These are phyloP conservation scores for Fraxinus anomala DNA, from an alignment of 257 asterid genomes.

Conservation along the genomic window DNA sequence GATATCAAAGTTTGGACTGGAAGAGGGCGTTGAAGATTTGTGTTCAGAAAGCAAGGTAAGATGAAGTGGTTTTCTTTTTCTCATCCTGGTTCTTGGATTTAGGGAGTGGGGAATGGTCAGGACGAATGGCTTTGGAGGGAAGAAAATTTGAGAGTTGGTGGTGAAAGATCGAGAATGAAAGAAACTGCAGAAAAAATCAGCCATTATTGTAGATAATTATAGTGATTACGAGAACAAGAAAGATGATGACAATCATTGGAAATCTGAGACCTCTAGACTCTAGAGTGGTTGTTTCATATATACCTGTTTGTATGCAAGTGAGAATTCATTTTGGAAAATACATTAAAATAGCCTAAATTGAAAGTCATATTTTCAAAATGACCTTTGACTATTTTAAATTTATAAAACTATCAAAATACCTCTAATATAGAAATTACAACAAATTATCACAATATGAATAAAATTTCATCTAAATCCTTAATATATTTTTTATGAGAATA, in stretches of 20 bases:
- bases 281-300: neutral
- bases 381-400: too few relatives aligned
- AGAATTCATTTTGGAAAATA: too few relatives aligned
- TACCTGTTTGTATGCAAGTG: too few relatives aligned
- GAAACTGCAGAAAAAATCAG: conserved; percentile 40
- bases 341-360: too few relatives aligned
- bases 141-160: conserved; percentile 36
- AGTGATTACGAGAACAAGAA: neutral
- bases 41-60: conserved; percentile 38
- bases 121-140: conserved; percentile 38
- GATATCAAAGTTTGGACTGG: conserved; percentile 40
- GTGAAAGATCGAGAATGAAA: conserved; percentile 33
- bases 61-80: conserved; percentile 36
- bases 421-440: too few relatives aligned
- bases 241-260: neutral
- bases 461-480: too few relatives aligned
- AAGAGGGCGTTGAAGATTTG: conserved; percentile 33
- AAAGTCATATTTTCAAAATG: too few relatives aligned
- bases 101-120: conserved; percentile 22
- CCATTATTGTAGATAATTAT: conserved; percentile 33
- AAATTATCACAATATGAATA: too few relatives aligned
- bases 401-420: too few relatives aligned
- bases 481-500: too few relatives aligned
- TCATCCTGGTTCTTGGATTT: conserved; percentile 32
- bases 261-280: neutral